Conservation (phyloP, 352 stramenopile genomes). For the Phytopythium kandeliae region DNA sequence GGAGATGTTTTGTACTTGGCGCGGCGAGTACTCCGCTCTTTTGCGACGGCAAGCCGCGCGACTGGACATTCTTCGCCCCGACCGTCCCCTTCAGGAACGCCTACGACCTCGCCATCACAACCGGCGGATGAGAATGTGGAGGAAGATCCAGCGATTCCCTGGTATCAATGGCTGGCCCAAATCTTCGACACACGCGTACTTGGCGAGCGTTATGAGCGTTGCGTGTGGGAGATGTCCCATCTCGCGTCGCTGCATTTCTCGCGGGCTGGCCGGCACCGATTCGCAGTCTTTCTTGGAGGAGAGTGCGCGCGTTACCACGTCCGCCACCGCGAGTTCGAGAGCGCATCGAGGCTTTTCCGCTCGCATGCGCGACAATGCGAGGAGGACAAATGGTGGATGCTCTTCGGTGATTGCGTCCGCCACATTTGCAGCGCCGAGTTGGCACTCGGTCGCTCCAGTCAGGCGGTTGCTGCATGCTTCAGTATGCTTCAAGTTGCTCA, state of each 20-base stretch:
- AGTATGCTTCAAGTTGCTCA: slow-evolving; percentile 54
- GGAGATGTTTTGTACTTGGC: slow-evolving; percentile 74
- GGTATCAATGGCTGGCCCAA: slow-evolving; percentile 49
- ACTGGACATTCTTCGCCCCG: neutral
- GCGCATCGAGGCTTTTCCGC: slow-evolving; percentile 54
- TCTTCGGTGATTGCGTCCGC: slow-evolving; percentile 45
- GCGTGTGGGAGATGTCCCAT: slow-evolving; percentile 66
- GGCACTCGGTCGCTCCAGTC: slow-evolving; percentile 37
- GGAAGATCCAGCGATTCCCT: slow-evolving; percentile 13
- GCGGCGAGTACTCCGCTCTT: slow-evolving; percentile 47
- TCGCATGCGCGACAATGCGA: slow-evolving; percentile 65
- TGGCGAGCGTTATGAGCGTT: slow-evolving; percentile 37
- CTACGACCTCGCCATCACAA: neutral
- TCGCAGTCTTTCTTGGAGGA: slow-evolving; percentile 69
- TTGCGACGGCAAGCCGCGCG: slow-evolving; percentile 15
- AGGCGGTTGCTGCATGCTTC: slow-evolving; percentile 54
- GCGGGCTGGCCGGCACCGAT: slow-evolving; percentile 57
- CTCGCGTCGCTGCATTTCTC: slow-evolving; percentile 74
- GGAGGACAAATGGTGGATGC: slow-evolving; percentile 71
- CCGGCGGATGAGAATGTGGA: neutral
- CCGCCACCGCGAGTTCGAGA: slow-evolving; percentile 48
- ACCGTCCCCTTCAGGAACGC: neutral
- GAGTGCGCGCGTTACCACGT: slow-evolving; percentile 69
- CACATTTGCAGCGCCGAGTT: slow-evolving; percentile 57
- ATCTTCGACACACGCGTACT: slow-evolving; percentile 28